Evolutionary conservation across 2,329 filamentous ascomycete species (phyloP).

Genomic region (Claviceps purpurea): DNA sequence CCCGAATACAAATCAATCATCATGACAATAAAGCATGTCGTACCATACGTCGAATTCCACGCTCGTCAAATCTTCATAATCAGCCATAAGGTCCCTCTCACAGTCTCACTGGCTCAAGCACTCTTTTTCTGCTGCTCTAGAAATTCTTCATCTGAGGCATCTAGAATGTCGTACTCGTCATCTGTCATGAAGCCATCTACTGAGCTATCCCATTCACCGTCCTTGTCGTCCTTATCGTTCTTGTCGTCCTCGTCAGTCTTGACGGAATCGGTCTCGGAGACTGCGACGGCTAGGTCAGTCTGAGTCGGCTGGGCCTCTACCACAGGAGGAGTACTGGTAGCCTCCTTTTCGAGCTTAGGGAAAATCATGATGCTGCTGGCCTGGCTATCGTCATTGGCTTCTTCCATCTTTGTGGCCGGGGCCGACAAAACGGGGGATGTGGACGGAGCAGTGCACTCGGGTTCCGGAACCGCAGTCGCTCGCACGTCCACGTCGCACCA

Average conservation of each 20-base stretch:
- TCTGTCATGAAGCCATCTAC: slow-evolving; percentile 82
- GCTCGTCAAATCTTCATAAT: neutral
- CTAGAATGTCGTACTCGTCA: slow-evolving; percentile 94
- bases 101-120: slow-evolving; percentile 21
- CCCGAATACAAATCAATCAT: neutral
- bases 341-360: slow-evolving; percentile 91
- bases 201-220: slow-evolving; percentile 49
- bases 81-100: neutral
- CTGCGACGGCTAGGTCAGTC: slow-evolving; percentile 37
- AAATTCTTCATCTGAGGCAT: slow-evolving; percentile 85
- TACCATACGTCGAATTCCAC: neutral
- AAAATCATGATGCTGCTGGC: slow-evolving; percentile 74
- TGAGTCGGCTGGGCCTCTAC: slow-evolving; percentile 42
- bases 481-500: slow-evolving; percentile 85
- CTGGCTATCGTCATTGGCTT: slow-evolving; percentile 12
- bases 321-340: slow-evolving; percentile 67
- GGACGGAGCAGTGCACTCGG: slow-evolving; percentile 13
- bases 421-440: neutral
- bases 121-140: slow-evolving; percentile 36
- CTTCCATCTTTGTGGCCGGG: slow-evolving; percentile 15
- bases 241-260: slow-evolving; percentile 30
- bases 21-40: slow-evolving; percentile 7
- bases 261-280: slow-evolving; percentile 36
- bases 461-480: slow-evolving; percentile 16
- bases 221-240: slow-evolving; percentile 33